Percentiles rank a stretch among this genome's conserved stretches.
phyloP scores from a whole-genome alignment of 192 early-diverging fungal genomes.

The Coemansia sp. region DNA sequence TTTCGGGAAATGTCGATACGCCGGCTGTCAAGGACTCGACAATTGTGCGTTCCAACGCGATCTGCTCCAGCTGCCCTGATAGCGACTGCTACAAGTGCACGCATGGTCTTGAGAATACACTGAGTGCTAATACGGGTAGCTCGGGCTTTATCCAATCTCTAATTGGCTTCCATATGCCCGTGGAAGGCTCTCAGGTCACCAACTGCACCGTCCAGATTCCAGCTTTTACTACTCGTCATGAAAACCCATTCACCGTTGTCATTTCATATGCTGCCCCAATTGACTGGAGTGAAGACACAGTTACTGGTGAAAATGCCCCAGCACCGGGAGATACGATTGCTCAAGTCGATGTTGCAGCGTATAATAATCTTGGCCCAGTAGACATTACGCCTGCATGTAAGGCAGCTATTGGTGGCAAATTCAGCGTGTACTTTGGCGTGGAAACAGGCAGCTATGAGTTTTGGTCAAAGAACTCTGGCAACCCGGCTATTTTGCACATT shows the following conservation, averaged over 20 bases:
- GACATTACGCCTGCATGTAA: slow-evolving; percentile 47
- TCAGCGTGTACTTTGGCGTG: slow-evolving; percentile 28
- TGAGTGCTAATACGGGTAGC: slow-evolving; percentile 36
- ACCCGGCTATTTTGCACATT: slow-evolving; percentile 36
- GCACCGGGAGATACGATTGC: slow-evolving; percentile 16
- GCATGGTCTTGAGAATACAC: slow-evolving; percentile 28
- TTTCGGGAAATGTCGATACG: background rate
- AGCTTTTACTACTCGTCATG: slow-evolving; percentile 27
- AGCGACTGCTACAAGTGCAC: slow-evolving; percentile 53
- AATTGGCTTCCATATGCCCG: slow-evolving; percentile 40
- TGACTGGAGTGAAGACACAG: slow-evolving; percentile 41
- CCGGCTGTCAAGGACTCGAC: slow-evolving; percentile 54
- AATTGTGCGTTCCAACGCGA: slow-evolving; percentile 41
- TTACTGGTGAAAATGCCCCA: slow-evolving; percentile 37
- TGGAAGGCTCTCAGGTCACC: slow-evolving; percentile 15
- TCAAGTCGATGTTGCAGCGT: slow-evolving; percentile 25
- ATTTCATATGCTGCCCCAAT: slow-evolving; percentile 17
- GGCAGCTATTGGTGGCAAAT: slow-evolving; percentile 23
- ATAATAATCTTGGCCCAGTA: slow-evolving; percentile 17
- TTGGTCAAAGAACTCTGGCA: slow-evolving; percentile 52
- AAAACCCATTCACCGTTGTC: slow-evolving; percentile 20
- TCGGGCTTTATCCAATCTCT: slow-evolving; percentile 31
- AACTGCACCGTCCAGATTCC: slow-evolving; percentile 45
- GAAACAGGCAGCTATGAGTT: slow-evolving; percentile 26
- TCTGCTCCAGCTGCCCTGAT: slow-evolving; percentile 45